Conservation (phyloP, 2,329 filamentous ascomycete genomes). For the Cryoendolithus antarcticus region DNA sequence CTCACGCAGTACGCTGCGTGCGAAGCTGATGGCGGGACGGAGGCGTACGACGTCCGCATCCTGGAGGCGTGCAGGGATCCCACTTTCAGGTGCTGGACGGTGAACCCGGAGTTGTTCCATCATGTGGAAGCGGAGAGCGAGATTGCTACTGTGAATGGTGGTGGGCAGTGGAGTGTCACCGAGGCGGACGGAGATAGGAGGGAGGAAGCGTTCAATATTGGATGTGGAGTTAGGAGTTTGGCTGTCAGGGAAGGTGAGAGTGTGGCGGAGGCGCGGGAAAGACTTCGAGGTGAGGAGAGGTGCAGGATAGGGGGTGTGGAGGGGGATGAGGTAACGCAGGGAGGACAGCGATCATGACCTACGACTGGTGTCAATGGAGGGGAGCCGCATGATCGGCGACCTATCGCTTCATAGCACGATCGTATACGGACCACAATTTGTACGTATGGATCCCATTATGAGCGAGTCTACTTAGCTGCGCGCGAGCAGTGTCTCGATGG, state of each 20-base stretch:
- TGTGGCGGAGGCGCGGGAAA: not conserved
- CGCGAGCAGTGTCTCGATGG: too few species aligned
- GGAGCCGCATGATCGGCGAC: too few species aligned
- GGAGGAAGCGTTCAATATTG: slow-evolving; percentile 20
- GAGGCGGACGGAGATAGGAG: slow-evolving; percentile 1
- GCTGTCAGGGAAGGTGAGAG: too few species aligned
- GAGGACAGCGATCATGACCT: too few species aligned
- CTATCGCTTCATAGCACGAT: too few species aligned
- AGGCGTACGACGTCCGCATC: slow-evolving; percentile 30
- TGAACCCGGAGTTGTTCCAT: slow-evolving; percentile 29
- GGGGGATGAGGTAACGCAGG: too few species aligned
- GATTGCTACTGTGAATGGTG: slow-evolving; percentile 23
- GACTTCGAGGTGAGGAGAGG: slow-evolving; percentile 17
- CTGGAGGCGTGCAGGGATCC: slow-evolving; percentile 27
- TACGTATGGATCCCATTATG: too few species aligned
- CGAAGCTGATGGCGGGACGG: slow-evolving; percentile 17
- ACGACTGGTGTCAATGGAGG: too few species aligned
- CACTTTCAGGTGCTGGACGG: slow-evolving; percentile 24
- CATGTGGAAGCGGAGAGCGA: slow-evolving; percentile 24
- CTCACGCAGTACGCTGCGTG: slow-evolving; percentile 24
- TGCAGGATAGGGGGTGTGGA: too few species aligned
- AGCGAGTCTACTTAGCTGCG: too few species aligned
- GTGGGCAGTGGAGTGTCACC: slow-evolving; percentile 4
- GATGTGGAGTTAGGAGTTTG: slow-evolving; percentile 26
- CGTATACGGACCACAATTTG: too few species aligned